Base-by-base conservation (phyloP, 192 early-diverging fungal genomes). In the Dissophora ornata region DNA sequence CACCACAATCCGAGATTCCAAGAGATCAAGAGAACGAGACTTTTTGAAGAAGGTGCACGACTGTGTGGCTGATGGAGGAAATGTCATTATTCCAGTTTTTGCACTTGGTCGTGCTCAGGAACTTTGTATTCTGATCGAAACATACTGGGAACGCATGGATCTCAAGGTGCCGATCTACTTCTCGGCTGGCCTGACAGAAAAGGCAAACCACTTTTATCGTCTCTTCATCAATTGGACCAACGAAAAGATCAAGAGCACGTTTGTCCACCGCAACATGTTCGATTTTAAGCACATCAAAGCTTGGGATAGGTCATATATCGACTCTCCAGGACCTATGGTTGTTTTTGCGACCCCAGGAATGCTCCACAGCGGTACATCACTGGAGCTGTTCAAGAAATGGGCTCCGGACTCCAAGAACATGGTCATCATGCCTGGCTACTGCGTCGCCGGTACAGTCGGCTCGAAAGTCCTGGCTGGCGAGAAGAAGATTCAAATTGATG, bases 181-280 rank as follows among this genome's bases (percentile, higher is more conserved):
- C 67, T 96, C 96, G 10, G 93, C 95, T 13, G 97, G 97, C 30
- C 78, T 99, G 61, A 97, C 97, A 0, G 94, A 94, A 54, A 88
- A 90, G 59, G 96, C 97, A 4, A 98, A 95, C 79, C 90, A 96
- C 30, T 97, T 94, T 80, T 99, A 98, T 86, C 97, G 96, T 80
- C 83, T 97, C 19, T 99, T 96, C 68, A 96, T 99, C 69, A 92
- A 91, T 64, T 99, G 97, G 97, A 98, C 96, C 21, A 97, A 97
- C 80, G 93, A 98, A 83, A 97, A 97, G 71, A 93, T 99, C 78
- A 97, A 96, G 77, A 84, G 85, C 25, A 93, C 91, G 4, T 97
- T 97, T 88, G 93, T 94, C 5, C 89, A 96, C 38, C 87, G 92
- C 64, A 99, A 98, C 67, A 93, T 94, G 89, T 99, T 99, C 83